Evolutionary conservation across 73 alveolate genomes (phyloP).

Genomic region (Paramecium caudatum): DNA sequence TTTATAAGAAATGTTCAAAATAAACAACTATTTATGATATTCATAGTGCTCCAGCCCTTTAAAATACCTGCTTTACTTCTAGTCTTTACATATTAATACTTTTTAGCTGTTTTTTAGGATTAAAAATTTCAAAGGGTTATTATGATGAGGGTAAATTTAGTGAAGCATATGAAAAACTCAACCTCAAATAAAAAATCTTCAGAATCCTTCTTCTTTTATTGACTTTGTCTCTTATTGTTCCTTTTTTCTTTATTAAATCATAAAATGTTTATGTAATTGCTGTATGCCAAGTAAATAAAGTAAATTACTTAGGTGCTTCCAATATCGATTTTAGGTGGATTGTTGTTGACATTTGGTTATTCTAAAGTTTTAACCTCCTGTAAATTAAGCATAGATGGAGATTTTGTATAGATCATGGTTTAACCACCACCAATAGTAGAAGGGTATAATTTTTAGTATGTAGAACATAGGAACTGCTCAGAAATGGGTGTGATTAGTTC

Average conservation of each 20-base stretch:
- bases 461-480: no score
- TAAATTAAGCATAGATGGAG: background rate
- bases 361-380: background rate
- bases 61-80: background rate
- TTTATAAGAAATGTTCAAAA: background rate
- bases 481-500: no score
- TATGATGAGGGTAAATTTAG: background rate
- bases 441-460: no score
- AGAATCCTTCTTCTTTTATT: background rate
- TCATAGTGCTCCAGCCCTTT: background rate
- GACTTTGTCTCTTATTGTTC: background rate
- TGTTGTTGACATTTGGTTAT: background rate
- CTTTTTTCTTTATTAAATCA: background rate
- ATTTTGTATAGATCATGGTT: slow-evolving; percentile 1
- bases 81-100: background rate
- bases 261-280: slow-evolving; percentile 4
- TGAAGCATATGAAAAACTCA: background rate
- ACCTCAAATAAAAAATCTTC: background rate
- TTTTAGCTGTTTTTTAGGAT: background rate
- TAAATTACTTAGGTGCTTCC: slow-evolving; percentile 25
- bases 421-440: background rate
- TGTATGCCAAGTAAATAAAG: background rate
- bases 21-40: background rate
- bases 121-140: background rate
- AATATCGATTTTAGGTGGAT: slow-evolving; percentile 21